Percentiles rank a stretch among this genome's conserved stretches.
Conservation (phyloP, 2,329 filamentous ascomycete genomes). For the Cadophora sp. region DNA sequence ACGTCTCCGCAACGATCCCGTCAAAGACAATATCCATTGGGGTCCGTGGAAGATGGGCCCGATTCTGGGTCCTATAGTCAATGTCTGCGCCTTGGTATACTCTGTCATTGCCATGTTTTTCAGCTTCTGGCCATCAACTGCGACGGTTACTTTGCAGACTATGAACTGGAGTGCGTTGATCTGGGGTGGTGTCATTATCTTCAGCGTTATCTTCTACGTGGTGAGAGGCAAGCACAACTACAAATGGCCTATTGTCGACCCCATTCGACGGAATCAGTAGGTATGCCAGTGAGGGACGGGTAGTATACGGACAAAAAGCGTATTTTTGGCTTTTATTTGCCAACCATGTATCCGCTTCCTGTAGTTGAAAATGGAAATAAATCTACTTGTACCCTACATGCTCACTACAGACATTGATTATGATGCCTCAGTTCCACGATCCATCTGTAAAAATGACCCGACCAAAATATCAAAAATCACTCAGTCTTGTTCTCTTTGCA, state of each 20-base stretch:
- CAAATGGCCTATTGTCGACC: conserved; percentile 51
- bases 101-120: conserved; percentile 55
- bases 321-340: not conserved
- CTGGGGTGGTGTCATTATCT: conserved; percentile 50
- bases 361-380: too few relatives aligned
- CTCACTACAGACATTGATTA: too few relatives aligned
- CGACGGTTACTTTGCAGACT: conserved; percentile 40
- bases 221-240: conserved; percentile 52
- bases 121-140: conserved; percentile 48
- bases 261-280: conserved; percentile 30
- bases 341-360: too few relatives aligned
- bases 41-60: conserved; percentile 36
- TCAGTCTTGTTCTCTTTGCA: too few relatives aligned
- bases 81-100: conserved; percentile 28
- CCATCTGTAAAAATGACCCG: too few relatives aligned
- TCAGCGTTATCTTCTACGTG: conserved; percentile 56
- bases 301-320: not conserved
- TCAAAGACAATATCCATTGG: conserved; percentile 35
- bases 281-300: not conserved
- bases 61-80: conserved; percentile 35
- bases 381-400: too few relatives aligned
- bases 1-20: conserved; percentile 43
- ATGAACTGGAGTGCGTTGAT: conserved; percentile 58
- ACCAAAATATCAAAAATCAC: too few relatives aligned
- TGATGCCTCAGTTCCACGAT: too few relatives aligned